phyloP scores from a whole-genome alignment of 805 yeast species.

The Candida coquimbonensis region DNA sequence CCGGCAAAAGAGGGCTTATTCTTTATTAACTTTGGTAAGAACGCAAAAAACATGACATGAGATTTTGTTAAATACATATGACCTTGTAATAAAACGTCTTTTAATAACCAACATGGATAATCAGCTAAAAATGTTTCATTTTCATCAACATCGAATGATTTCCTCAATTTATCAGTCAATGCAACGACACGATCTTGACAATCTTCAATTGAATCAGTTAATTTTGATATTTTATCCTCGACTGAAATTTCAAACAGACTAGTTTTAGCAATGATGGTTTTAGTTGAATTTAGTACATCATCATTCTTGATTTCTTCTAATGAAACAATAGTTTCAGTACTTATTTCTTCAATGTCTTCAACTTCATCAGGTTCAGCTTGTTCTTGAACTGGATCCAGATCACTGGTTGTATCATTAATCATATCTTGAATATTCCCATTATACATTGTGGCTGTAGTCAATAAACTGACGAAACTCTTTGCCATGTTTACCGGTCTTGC shows the following conservation, averaged over 20 bases:
- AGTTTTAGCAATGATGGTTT: too few species aligned
- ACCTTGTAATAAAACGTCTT: conserved; percentile 82
- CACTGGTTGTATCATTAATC: conserved; percentile 10
- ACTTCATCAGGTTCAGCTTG: neutral
- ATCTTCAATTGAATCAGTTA: neutral
- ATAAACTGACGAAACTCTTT: conserved; percentile 44
- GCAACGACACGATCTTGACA: too few species aligned
- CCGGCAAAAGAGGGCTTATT: conserved; percentile 43
- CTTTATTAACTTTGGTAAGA: conserved; percentile 49
- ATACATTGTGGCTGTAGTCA: conserved; percentile 52
- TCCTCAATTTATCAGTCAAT: neutral
- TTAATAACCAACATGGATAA: conserved; percentile 71
- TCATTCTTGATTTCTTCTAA: too few species aligned
- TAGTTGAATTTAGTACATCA: too few species aligned
- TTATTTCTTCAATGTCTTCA: neutral
- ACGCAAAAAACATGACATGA: conserved; percentile 69
- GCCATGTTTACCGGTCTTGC: conserved; percentile 33
- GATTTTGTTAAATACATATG: conserved; percentile 65
- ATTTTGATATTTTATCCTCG: too few species aligned
- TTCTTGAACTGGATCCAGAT: too few species aligned
- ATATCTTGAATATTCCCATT: conserved; percentile 27
- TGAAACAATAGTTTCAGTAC: neutral
- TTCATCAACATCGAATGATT: neutral
- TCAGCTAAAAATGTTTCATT: conserved; percentile 14
- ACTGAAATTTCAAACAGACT: too few species aligned